Conservation (phyloP, 2,329 filamentous ascomycete species). For the Thelonectria blattea region DNA sequence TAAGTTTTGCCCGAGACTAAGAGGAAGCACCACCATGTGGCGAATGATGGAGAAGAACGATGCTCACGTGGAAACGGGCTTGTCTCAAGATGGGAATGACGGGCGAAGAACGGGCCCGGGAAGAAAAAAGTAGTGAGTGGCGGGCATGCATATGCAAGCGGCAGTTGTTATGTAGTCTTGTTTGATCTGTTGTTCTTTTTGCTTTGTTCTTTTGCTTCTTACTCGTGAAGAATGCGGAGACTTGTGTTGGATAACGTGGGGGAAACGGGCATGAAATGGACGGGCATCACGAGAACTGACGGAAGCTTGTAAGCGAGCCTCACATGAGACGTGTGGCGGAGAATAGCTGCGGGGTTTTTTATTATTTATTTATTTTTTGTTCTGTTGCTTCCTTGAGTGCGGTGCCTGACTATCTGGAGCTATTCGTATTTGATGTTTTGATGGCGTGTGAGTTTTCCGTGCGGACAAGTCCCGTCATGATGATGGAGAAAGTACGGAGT, state of each 20-base stretch:
- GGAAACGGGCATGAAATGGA: constrained; percentile 8
- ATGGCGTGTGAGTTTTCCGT: constrained; percentile 10
- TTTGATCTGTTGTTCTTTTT: not conserved
- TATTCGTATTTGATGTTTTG: constrained; percentile 5
- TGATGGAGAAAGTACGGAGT: too few relatives aligned
- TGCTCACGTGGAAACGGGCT: constrained; percentile 5
- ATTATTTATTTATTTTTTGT: not conserved
- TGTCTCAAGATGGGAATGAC: constrained; percentile 15
- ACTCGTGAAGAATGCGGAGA: constrained; percentile 2
- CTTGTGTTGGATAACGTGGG: constrained; percentile 13
- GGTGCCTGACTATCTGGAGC: constrained; percentile 13
- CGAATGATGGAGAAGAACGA: not conserved
- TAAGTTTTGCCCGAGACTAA: constrained; percentile 19
- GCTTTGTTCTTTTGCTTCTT: not conserved
- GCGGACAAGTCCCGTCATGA: not conserved
- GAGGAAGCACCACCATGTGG: not conserved
- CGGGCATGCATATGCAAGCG: constrained; percentile 2
- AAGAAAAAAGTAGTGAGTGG: not conserved
- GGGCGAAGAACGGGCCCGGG: constrained; percentile 18
- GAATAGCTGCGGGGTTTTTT: not conserved
- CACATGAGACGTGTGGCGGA: constrained; percentile 3
- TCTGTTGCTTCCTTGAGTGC: not conserved
- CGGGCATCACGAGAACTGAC: constrained; percentile 9
- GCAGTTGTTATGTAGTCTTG: constrained; percentile 8
- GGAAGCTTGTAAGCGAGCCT: constrained; percentile 10